Evolutionary conservation across 2,329 filamentous ascomycete genomes (phyloP).

Genomic region (Ambrosiella xylebori): DNA sequence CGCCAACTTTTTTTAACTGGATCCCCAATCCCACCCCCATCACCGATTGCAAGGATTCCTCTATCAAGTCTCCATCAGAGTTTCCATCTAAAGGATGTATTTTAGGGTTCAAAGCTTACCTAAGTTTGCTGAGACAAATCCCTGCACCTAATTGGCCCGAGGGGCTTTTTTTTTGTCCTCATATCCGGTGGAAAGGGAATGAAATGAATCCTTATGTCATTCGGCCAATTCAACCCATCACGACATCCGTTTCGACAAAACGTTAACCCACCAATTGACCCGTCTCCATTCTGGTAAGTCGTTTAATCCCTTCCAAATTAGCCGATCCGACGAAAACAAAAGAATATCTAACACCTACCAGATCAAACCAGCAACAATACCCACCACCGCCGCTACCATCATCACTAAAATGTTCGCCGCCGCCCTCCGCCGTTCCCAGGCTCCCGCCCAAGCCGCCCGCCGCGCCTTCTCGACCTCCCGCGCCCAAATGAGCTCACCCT

Average conservation of each 20-base stretch:
- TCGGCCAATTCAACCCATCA: background rate
- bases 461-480: slow-evolving; percentile 90
- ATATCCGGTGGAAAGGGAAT: no score
- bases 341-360: background rate
- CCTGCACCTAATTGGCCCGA: slow-evolving; percentile 1
- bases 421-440: slow-evolving; percentile 35
- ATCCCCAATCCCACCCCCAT: background rate
- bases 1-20: slow-evolving; percentile 11
- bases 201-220: slow-evolving; percentile 1
- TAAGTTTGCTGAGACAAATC: background rate
- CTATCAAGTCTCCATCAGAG: background rate
- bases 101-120: background rate
- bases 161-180: background rate
- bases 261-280: background rate
- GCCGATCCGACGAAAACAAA: background rate
- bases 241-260: background rate
- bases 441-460: slow-evolving; percentile 50
- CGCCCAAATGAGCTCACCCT: slow-evolving; percentile 69
- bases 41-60: slow-evolving; percentile 1
- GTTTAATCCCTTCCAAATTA: background rate
- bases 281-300: slow-evolving; percentile 5
- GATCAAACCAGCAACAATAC: background rate
- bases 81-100: background rate
- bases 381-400: background rate
- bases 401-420: slow-evolving; percentile 59